These are phyloP conservation scores for Teratosphaeria destructans DNA, from an alignment of 2,329 filamentous ascomycete genomes.

Conservation along the genomic window DNA sequence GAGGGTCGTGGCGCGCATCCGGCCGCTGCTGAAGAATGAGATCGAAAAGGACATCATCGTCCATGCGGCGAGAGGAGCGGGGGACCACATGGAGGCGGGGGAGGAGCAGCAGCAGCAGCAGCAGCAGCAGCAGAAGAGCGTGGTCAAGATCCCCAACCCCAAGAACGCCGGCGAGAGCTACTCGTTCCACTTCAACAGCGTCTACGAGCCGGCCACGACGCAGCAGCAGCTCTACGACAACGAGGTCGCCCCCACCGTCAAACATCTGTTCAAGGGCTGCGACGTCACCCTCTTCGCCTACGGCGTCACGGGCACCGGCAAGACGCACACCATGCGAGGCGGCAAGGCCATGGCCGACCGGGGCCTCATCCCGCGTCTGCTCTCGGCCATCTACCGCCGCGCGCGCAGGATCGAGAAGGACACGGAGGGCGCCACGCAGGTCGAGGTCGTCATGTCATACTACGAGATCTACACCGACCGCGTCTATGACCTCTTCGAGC, in stretches of 20 bases:
- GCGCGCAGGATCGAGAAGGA: constrained; percentile 27
- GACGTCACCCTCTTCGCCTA: constrained; percentile 97
- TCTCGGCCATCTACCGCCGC: constrained; percentile 66
- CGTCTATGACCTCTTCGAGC: constrained; percentile 75
- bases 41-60: constrained; percentile 82
- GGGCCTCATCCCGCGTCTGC: constrained; percentile 47
- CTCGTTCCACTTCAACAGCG: constrained; percentile 87
- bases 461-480: constrained; percentile 91
- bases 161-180: constrained; percentile 88
- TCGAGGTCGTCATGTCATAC: constrained; percentile 80
- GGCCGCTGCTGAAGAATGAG: constrained; percentile 78
- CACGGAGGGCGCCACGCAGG: constrained; percentile 50
- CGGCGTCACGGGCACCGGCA: constrained; percentile 92
- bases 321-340: constrained; percentile 83
- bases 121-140: constrained; percentile 28
- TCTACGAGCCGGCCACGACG: constrained; percentile 69
- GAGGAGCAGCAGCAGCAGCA: no score
- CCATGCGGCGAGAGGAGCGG: constrained; percentile 50
- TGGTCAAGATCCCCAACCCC: constrained; percentile 84
- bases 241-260: constrained; percentile 83
- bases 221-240: constrained; percentile 83
- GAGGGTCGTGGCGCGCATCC: constrained; percentile 80
- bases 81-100: constrained; percentile 17
- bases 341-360: constrained; percentile 55
- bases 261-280: constrained; percentile 91